Base-by-base conservation (phyloP, 1,284 basidiomycete genomes). In the Austroboletus niveus region DNA sequence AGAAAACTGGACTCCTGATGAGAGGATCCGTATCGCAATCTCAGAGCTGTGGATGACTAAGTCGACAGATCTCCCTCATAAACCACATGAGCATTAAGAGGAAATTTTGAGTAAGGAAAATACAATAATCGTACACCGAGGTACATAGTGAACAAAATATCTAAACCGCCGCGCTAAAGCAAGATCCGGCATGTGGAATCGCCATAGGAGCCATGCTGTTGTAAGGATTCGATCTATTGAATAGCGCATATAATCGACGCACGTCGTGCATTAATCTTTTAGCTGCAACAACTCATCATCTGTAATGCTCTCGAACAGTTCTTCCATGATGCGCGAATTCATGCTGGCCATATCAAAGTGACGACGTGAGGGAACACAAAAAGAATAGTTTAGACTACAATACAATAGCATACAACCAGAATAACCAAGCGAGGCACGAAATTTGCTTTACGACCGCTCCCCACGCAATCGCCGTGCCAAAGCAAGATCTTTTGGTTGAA, bases 401-500 rank as follows among this genome's bases (percentile, higher is more conserved):
- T 64, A 62, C 63, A 63, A 15, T 62, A 62, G 9, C 31, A 24
- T 62, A 64, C 62, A 62, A 9, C 42, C 43, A 5, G 24, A 17
- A 17, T n/a, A 43, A 47, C 27, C 27, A 22, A 44, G 15, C 8
- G 7, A 40, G 10, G 4, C 20, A 24, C 2, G n/a, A 7, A 15
- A 4, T 4, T 15, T n/a, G 7, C 14, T 40, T 39, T 67, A 67
- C 5, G 64, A 64, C 30, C 67, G 69, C 49, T 67, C 65, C 1
- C 69, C 69, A 22, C 69, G 69, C n/a, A 69, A 5, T 24, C 64
- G 54, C 5, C 69, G 65, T 45, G 69, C 68, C 34, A 68, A 65
- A 29, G 69, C 68, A 60, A 89, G 79, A 70, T 89, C 86, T 74
- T 88, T 87, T 43, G 85, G 84, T 70, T 88, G 85, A 65, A 82